These are phyloP conservation scores for Crotalaria pallida DNA, from an alignment of 306 rosid species.

Conservation along the genomic window DNA sequence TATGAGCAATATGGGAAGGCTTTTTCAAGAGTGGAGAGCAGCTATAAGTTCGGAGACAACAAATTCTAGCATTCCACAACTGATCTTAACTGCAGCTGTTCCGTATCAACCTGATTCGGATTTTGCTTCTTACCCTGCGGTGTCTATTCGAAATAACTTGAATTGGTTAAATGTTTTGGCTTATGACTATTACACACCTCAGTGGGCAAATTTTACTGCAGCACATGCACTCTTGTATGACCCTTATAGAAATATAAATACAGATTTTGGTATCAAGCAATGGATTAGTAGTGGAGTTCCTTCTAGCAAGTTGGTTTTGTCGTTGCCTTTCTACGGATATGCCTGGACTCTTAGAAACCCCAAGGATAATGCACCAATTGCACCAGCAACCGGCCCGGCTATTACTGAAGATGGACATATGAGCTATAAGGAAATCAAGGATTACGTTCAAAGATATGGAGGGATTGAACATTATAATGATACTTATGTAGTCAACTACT, in stretches of 20 bases:
- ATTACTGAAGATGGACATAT: not conserved
- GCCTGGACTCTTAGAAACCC: slow-evolving; percentile 28
- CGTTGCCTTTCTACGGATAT: slow-evolving; percentile 33
- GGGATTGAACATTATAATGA: slow-evolving; percentile 13
- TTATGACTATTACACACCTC: slow-evolving; percentile 15
- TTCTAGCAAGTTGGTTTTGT: slow-evolving; percentile 27
- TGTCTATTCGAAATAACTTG: slow-evolving; percentile 27
- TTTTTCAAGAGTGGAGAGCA: slow-evolving; percentile 33
- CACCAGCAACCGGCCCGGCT: slow-evolving; percentile 29
- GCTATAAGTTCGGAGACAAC: slow-evolving; percentile 19
- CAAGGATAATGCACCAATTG: not conserved
- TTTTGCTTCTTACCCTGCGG: slow-evolving; percentile 12
- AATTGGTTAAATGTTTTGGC: slow-evolving; percentile 35
- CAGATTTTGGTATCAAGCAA: slow-evolving; percentile 11
- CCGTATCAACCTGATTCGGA: not conserved
- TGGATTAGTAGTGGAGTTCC: slow-evolving; percentile 22
- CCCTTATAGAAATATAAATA: not conserved
- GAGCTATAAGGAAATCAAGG: slow-evolving; percentile 16
- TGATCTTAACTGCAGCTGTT: slow-evolving; percentile 29
- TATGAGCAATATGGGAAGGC: slow-evolving; percentile 25
- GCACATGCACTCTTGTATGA: slow-evolving; percentile 24
- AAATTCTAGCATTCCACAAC: not conserved
- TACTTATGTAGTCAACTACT: slow-evolving; percentile 31
- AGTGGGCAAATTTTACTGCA: not conserved
- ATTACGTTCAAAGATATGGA: not conserved